These are phyloP conservation scores for Nitzschia sp. DNA, from an alignment of 108 stramenopile species.

Conservation along the genomic window DNA sequence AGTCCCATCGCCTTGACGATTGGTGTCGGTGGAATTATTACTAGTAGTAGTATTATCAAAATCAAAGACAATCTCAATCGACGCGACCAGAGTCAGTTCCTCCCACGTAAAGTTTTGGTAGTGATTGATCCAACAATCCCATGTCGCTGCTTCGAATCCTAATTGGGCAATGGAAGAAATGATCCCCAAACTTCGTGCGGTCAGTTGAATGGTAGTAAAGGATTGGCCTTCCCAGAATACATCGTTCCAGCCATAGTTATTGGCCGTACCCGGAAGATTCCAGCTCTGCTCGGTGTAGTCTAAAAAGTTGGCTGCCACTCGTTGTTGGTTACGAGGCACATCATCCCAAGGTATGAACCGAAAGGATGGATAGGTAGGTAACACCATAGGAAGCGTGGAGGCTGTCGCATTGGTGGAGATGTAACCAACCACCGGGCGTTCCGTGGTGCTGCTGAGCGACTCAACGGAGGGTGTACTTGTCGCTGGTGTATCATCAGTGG, in stretches of 20 bases:
- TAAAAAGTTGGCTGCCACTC: background rate
- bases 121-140: slow-evolving; percentile 21
- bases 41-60: background rate
- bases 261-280: background rate
- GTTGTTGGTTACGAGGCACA: background rate
- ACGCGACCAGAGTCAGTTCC: background rate
- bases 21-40: background rate
- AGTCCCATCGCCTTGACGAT: background rate
- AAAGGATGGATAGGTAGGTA: background rate
- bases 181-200: background rate
- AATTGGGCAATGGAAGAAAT: background rate
- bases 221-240: background rate
- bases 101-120: slow-evolving; percentile 9
- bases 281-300: slow-evolving; percentile 3
- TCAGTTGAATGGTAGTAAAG: background rate
- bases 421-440: too few species aligned
- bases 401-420: too few species aligned
- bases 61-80: background rate
- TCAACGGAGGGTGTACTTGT: too few species aligned
- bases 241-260: background rate
- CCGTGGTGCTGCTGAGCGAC: too few species aligned
- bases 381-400: too few species aligned
- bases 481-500: too few species aligned
- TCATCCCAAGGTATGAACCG: slow-evolving; percentile 12
- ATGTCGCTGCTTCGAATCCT: background rate